A percentile compares a stretch with the other conserved stretches of the same genome.
Conservation (phyloP, 2,329 filamentous ascomycete genomes). For the Endoconidiophora polonica region DNA sequence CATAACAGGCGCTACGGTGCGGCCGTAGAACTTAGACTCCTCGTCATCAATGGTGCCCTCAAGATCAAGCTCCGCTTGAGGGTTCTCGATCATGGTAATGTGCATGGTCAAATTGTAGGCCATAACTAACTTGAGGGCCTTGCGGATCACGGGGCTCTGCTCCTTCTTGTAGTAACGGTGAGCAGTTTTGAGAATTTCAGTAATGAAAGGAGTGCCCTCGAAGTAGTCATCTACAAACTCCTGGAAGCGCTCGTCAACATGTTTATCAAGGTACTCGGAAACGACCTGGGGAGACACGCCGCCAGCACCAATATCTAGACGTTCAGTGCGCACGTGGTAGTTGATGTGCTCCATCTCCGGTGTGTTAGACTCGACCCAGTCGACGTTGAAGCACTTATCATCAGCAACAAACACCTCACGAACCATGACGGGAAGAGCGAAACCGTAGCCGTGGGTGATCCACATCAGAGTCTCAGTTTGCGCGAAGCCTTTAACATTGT, state of each 20-base stretch:
- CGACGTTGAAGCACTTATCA: conserved; percentile 79
- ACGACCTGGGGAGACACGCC: conserved; percentile 68
- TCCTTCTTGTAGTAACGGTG: conserved; percentile 86
- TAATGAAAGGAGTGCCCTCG: conserved; percentile 85
- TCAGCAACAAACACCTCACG: conserved; percentile 87
- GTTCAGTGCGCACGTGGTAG: conserved; percentile 77
- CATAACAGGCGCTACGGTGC: conserved; percentile 89
- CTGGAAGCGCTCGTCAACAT: conserved; percentile 84
- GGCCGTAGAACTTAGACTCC: conserved; percentile 73
- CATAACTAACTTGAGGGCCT: conserved; percentile 84
- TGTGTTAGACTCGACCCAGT: conserved; percentile 76
- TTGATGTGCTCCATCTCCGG: conserved; percentile 47
- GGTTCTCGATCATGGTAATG: conserved; percentile 84
- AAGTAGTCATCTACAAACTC: conserved; percentile 93
- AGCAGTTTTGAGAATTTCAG: conserved; percentile 88
- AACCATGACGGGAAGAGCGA: conserved; percentile 80
- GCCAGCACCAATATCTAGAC: conserved; percentile 74
- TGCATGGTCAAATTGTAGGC: conserved; percentile 92
- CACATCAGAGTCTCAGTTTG: conserved; percentile 58
- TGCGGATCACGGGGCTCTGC: conserved; percentile 76
- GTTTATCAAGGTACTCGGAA: conserved; percentile 85
- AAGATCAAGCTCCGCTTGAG: conserved; percentile 61
- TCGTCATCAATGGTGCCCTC: conserved; percentile 75
- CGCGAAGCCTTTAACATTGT: conserved; percentile 78
- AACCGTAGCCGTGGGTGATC: conserved; percentile 93